Percentiles rank a stretch among this genome's conserved stretches.
phyloP scores from a whole-genome alignment of 2,329 filamentous ascomycete genomes.

The Blastomyces parvus region DNA sequence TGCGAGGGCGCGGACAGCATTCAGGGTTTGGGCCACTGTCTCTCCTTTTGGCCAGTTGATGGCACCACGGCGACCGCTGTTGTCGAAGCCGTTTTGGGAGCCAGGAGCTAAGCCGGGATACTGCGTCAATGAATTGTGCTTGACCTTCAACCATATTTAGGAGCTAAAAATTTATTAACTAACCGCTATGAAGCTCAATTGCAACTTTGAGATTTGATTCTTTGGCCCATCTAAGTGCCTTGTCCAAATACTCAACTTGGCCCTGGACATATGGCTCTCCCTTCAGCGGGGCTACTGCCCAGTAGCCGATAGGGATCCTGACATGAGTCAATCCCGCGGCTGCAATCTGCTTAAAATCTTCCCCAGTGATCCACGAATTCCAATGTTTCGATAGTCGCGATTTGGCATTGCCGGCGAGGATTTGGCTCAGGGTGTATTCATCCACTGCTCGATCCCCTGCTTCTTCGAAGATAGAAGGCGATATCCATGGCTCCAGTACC shows the following conservation, averaged over 20 bases:
- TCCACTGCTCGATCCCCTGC: constrained; percentile 45
- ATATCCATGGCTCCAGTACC: constrained; percentile 56
- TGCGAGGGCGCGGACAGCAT: constrained; percentile 49
- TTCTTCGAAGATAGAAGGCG: constrained; percentile 49
- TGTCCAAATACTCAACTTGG: constrained; percentile 49
- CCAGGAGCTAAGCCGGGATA: constrained; percentile 39
- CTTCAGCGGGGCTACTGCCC: constrained; percentile 47
- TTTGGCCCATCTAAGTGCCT: constrained; percentile 51
- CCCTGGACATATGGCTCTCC: constrained; percentile 55
- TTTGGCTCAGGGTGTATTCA: constrained; percentile 46
- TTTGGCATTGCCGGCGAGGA: constrained; percentile 42
- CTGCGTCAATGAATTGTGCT: background rate
- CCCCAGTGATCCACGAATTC: constrained; percentile 48
- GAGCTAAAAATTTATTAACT: constrained; percentile 21
- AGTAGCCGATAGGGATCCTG: constrained; percentile 57
- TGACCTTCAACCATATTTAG: background rate
- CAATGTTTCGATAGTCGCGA: constrained; percentile 47
- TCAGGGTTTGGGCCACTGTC: constrained; percentile 34
- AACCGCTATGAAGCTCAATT: constrained; percentile 59
- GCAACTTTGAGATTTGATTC: constrained; percentile 52
- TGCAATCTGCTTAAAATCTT: constrained; percentile 49
- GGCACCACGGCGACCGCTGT: constrained; percentile 44
- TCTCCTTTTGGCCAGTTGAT: constrained; percentile 33
- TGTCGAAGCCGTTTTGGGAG: constrained; percentile 60
- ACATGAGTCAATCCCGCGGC: constrained; percentile 52